Conservation (phyloP, 2,329 filamentous ascomycete genomes). For the Phyllosticta citribraziliensis region DNA sequence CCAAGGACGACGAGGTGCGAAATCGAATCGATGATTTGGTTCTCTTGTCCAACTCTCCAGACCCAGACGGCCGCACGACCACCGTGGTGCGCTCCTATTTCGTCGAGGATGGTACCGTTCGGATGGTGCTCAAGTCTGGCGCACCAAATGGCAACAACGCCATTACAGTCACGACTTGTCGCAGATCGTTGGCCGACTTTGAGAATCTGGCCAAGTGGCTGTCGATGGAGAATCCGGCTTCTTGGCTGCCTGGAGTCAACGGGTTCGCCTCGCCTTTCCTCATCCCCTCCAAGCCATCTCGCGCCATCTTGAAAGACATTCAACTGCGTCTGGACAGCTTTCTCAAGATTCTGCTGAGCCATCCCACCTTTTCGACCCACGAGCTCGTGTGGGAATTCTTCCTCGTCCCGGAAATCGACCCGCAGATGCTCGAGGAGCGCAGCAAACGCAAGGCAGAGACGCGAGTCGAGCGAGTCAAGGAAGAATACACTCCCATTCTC, state of each 20-base stretch:
- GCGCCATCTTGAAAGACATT: slow-evolving; percentile 75
- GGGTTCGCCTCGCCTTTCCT: slow-evolving; percentile 82
- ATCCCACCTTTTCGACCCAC: slow-evolving; percentile 89
- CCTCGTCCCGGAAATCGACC: slow-evolving; percentile 85
- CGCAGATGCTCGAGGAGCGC: slow-evolving; percentile 80
- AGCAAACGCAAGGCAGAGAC: slow-evolving; percentile 79
- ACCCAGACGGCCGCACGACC: slow-evolving; percentile 71
- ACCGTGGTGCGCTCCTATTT: slow-evolving; percentile 93
- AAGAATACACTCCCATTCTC: slow-evolving; percentile 74
- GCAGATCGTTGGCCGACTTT: slow-evolving; percentile 79
- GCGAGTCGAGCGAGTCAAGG: slow-evolving; percentile 71
- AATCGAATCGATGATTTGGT: slow-evolving; percentile 94
- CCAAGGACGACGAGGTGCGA: slow-evolving; percentile 94
- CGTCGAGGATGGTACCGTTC: slow-evolving; percentile 88
- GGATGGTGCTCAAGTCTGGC: slow-evolving; percentile 88
- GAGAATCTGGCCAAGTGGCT: slow-evolving; percentile 80
- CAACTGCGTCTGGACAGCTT: slow-evolving; percentile 83
- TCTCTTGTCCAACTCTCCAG: slow-evolving; percentile 58
- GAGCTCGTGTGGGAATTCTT: slow-evolving; percentile 99
- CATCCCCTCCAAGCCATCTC: slow-evolving; percentile 82
- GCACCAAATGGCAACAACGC: slow-evolving; percentile 71
- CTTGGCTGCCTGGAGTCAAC: slow-evolving; percentile 76
- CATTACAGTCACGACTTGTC: slow-evolving; percentile 90
- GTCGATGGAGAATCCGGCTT: slow-evolving; percentile 82
- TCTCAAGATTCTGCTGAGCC: slow-evolving; percentile 71